A percentile compares a stretch with the other conserved stretches of the same genome.
Conservation (phyloP, 2,329 filamentous ascomycete species). For the Monosporascus sp. region DNA sequence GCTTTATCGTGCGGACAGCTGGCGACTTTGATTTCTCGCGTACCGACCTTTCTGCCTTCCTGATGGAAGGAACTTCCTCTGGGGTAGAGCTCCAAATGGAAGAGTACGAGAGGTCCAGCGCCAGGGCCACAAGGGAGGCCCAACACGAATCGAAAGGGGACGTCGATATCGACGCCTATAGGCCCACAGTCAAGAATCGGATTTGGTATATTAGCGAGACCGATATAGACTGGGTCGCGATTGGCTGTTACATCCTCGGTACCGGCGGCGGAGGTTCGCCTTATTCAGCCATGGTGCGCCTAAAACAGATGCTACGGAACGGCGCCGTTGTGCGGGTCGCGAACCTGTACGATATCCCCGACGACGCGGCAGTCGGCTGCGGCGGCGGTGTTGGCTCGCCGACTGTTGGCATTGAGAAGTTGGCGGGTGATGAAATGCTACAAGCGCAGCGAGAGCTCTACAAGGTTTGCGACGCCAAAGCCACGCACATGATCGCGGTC, state of each 20-base stretch:
- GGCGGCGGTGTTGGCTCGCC: conserved; percentile 56
- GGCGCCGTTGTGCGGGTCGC: conserved; percentile 49
- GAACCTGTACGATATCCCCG: conserved; percentile 43
- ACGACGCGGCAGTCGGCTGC: conserved; percentile 48
- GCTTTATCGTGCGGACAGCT: conserved; percentile 54
- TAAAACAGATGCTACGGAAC: conserved; percentile 44
- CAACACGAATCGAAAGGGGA: conserved; percentile 13
- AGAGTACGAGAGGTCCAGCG: conserved; percentile 16
- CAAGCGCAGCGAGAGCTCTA: conserved; percentile 49
- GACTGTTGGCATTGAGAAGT: conserved; percentile 56
- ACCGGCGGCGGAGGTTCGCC: conserved; percentile 57
- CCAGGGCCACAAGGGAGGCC: conserved; percentile 3
- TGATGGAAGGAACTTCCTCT: conserved; percentile 5
- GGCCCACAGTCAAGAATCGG: conserved; percentile 44
- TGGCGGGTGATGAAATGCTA: conserved; percentile 51
- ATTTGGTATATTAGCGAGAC: conserved; percentile 55
- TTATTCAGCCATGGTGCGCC: conserved; percentile 45
- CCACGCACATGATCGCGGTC: conserved; percentile 55
- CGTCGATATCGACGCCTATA: conserved; percentile 33
- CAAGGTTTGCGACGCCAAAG: conserved; percentile 34
- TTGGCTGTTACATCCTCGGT: conserved; percentile 57
- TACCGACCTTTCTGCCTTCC: conserved; percentile 17
- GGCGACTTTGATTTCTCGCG: conserved; percentile 50
- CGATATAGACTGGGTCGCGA: conserved; percentile 52
- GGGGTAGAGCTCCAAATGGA: conserved; percentile 13